Evolutionary conservation across 441 rosid species (phyloP).

Genomic region (Pelargonium australe): DNA sequence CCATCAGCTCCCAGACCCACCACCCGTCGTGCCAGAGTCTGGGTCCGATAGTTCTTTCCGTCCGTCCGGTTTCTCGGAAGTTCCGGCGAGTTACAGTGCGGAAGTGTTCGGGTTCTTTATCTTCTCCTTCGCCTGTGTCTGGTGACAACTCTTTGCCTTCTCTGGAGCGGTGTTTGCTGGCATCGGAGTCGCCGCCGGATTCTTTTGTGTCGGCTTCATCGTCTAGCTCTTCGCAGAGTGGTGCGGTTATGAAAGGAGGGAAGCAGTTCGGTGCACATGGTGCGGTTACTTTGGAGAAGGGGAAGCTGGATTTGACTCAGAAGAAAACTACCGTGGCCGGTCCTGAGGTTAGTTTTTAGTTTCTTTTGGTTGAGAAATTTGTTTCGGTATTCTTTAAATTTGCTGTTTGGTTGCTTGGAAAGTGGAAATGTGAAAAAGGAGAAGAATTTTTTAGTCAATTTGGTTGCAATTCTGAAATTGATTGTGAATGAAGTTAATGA

Average conservation of each 20-base stretch:
- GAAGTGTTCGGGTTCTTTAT: background rate
- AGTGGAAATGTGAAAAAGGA: background rate
- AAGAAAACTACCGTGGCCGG: constrained; percentile 38
- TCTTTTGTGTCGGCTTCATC: constrained; percentile 26
- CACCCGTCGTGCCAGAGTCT: background rate
- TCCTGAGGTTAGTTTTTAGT: constrained; percentile 58
- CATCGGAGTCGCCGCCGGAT: background rate
- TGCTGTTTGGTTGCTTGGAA: background rate
- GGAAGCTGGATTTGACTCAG: constrained; percentile 68
- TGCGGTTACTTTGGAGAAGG: constrained; percentile 82
- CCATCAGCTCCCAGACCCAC: constrained; percentile 1
- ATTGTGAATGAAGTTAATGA: too few species aligned
- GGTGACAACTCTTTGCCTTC: constrained; percentile 2
- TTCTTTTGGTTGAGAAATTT: background rate
- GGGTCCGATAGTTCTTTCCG: background rate
- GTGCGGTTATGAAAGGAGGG: constrained; percentile 67
- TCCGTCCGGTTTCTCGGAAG: constrained; percentile 5
- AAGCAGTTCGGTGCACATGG: constrained; percentile 55
- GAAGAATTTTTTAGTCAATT: background rate
- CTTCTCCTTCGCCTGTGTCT: constrained; percentile 3
- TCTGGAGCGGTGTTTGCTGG: constrained; percentile 2
- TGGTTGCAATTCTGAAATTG: background rate
- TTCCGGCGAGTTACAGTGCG: background rate
- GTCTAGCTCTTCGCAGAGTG: constrained; percentile 28
- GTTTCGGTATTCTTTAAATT: background rate